These are phyloP conservation scores for Metschnikowia baotianmanensis DNA, from an alignment of 805 yeast species.

Conservation along the genomic window DNA sequence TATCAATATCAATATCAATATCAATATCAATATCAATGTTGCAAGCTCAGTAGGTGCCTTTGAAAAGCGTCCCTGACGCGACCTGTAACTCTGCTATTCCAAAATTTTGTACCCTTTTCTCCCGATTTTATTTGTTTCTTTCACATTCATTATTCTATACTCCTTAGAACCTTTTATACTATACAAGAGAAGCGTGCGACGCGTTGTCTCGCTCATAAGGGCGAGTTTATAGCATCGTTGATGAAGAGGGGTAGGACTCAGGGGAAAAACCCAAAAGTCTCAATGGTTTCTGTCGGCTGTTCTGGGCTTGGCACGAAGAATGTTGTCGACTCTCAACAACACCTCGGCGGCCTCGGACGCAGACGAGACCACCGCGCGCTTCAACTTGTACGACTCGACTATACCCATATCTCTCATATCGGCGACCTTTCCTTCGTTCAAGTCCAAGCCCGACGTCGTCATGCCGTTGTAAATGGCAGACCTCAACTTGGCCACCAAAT, in stretches of 20 bases:
- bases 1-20: too few relatives aligned
- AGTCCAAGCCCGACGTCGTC: constrained; percentile 87
- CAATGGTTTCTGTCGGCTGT: constrained; percentile 80
- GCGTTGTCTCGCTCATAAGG: background rate
- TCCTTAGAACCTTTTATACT: constrained; percentile 4
- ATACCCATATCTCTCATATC: constrained; percentile 94
- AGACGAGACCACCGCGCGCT: constrained; percentile 88
- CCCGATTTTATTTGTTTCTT: background rate
- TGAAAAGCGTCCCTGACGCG: too few relatives aligned
- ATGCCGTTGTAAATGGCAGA: constrained; percentile 90
- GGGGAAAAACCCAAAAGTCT: background rate
- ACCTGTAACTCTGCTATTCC: too few relatives aligned
- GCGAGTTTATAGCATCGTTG: background rate
- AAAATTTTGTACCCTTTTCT: too few relatives aligned
- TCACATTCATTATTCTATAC: constrained; percentile 6
- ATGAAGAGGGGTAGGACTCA: too few relatives aligned
- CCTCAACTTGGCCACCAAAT: constrained; percentile 84
- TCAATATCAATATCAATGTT: too few relatives aligned
- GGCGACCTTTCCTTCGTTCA: constrained; percentile 78
- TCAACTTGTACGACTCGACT: constrained; percentile 89
- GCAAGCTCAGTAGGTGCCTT: too few relatives aligned
- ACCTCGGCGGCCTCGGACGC: constrained; percentile 99
- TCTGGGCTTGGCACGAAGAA: constrained; percentile 94
- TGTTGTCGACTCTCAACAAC: constrained; percentile 91
- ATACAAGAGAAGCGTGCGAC: constrained; percentile 2